Base-by-base conservation (phyloP, 139 green algal species). In the Coelastrella sp. region DNA sequence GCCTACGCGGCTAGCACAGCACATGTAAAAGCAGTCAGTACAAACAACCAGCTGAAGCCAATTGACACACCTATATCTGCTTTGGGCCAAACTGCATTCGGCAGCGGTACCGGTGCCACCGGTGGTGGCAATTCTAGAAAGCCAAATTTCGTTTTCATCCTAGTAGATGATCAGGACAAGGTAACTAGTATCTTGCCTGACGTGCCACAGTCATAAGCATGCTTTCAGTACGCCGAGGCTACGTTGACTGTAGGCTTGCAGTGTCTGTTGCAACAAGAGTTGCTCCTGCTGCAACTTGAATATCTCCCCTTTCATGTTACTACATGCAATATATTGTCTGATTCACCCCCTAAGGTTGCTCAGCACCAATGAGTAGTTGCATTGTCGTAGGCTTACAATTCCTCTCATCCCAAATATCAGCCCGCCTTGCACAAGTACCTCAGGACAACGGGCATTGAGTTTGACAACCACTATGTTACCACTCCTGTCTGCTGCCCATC, bases 161-260 rank as follows among this genome's bases (percentile, higher is more conserved):
- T 84, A 8, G 78, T 84, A 19, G 78, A 84, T 61, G 78, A 84
- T 22, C 78, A 84, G 17, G 78, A 84, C n/a, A 84, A 84, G 78
- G 78, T 61, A 83, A 59, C 7, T 61, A 56, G 11, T 24, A 70
- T 3, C 35, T 49, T 81, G 24, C 24, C 74, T 49, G 22, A 11
- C 7, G 22, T 6, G 74, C 74, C 6, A 14, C 11, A n/a, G 14
- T 49, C 22, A 17, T 81, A 22, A 49, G 3, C 35, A 49, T 49
- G 35, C 35, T 49, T 49, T 49, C 35, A 49, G 35, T 49, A 49
- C 35, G 35, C 35, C 35, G 35, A 49, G 35, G 35, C 35, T 49
- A 3, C 35, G 3, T 49, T 49, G 35, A 49, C 3, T 49, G 35
- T 49, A 49, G 35, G 35, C 35, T 49, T 84, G n/a, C 78, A 66